Conservation (phyloP, 176 grass and related monocot genomes). For the Triticum dicoccoides region DNA sequence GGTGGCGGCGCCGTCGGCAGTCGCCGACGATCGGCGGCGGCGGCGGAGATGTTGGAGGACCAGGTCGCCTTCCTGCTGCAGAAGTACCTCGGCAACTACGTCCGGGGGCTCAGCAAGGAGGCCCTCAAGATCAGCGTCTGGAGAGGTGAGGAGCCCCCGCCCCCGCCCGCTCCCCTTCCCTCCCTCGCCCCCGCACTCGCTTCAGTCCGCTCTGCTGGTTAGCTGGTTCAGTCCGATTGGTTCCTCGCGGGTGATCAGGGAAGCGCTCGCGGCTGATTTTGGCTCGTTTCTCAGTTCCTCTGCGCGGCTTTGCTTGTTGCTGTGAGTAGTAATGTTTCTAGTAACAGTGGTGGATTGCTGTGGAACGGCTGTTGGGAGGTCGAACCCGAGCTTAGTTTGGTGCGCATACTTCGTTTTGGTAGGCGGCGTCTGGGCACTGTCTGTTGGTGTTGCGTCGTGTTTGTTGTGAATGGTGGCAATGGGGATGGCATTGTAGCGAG, state of each 20-base stretch:
- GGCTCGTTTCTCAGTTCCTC: neutral
- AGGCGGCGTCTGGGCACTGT: neutral
- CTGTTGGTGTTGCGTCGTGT: neutral
- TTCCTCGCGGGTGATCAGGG: neutral
- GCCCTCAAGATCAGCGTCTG: constrained; percentile 97
- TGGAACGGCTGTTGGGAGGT: neutral
- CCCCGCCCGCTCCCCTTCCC: no score
- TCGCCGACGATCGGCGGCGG: constrained; percentile 48
- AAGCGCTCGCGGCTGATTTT: constrained; percentile 16
- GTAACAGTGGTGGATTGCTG: neutral
- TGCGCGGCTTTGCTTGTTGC: neutral
- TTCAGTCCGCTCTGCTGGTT: neutral
- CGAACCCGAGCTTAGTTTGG: neutral
- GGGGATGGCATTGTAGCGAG: neutral
- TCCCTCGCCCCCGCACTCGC: neutral
- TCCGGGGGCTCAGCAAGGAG: constrained; percentile 93
- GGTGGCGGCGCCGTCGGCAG: constrained; percentile 25
- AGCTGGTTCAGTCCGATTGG: neutral
- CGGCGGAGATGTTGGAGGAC: constrained; percentile 87
- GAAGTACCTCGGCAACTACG: constrained; percentile 96
- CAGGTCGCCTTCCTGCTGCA: constrained; percentile 88
- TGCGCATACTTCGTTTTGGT: neutral
- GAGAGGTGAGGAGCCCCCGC: constrained; percentile 50
- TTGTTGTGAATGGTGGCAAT: constrained; percentile 12
- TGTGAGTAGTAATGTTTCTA: neutral